phyloP scores from a whole-genome alignment of 768 basidiomycete species.

The Suillus subalutaceus region DNA sequence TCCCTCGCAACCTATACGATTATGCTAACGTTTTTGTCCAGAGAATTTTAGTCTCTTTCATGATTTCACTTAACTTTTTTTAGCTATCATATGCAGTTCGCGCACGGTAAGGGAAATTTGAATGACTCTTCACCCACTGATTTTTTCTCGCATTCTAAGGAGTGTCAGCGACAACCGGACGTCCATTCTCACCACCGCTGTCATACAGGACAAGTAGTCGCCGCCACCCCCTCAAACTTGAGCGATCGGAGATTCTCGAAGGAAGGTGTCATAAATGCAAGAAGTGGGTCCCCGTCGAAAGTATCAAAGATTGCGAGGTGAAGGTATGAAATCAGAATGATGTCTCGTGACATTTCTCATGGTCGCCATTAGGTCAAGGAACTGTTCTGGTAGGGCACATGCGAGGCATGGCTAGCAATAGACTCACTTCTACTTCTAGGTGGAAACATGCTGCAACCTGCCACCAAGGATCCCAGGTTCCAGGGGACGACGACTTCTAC shows the following conservation, averaged over 20 bases:
- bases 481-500: slow-evolving; percentile 61
- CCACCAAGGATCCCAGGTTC: slow-evolving; percentile 59
- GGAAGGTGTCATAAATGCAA: slow-evolving; percentile 80
- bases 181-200: slow-evolving; percentile 78
- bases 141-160: slow-evolving; percentile 43
- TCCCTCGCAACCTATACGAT: slow-evolving; percentile 6
- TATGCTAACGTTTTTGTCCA: background rate
- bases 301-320: slow-evolving; percentile 71
- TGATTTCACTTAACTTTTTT: slow-evolving; percentile 11
- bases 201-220: slow-evolving; percentile 56
- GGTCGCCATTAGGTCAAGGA: slow-evolving; percentile 58
- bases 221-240: slow-evolving; percentile 54
- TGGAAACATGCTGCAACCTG: slow-evolving; percentile 86
- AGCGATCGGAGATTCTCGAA: slow-evolving; percentile 60
- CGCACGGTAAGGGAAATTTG: slow-evolving; percentile 55
- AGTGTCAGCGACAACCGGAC: slow-evolving; percentile 66
- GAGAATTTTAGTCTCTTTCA: background rate
- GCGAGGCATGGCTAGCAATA: slow-evolving; percentile 1
- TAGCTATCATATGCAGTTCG: slow-evolving; percentile 85
- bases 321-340: slow-evolving; percentile 47
- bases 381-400: slow-evolving; percentile 67
- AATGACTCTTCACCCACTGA: slow-evolving; percentile 1
- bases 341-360: background rate
- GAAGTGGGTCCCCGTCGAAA: slow-evolving; percentile 74
- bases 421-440: slow-evolving; percentile 40